Percentiles rank a stretch among this genome's conserved stretches.
Conservation (phyloP, 148 eudicot genomes). For the Gaultheria prostrata region DNA sequence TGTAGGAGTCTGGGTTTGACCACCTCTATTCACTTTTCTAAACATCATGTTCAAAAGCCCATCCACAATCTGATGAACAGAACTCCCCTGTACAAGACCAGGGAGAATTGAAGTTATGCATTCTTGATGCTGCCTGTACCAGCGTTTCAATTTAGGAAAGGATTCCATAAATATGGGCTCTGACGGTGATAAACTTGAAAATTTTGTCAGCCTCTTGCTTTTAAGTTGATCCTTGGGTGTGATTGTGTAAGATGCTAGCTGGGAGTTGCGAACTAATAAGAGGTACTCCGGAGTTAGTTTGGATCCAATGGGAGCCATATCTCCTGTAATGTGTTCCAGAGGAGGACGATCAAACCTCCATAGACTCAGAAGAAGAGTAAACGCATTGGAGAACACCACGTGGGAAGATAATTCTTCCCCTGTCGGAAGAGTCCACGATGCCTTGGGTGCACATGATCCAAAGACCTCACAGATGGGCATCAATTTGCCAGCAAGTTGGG, state of each 20-base stretch:
- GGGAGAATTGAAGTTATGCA: constrained; percentile 89
- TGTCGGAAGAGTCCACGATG: constrained; percentile 58
- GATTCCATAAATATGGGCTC: constrained; percentile 83
- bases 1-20: constrained; percentile 37
- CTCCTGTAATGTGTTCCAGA: constrained; percentile 61
- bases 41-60: constrained; percentile 79
- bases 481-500: constrained; percentile 94
- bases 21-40: constrained; percentile 63
- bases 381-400: constrained; percentile 88
- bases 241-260: constrained; percentile 37
- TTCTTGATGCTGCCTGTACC: constrained; percentile 88
- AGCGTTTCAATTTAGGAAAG: constrained; percentile 76
- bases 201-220: constrained; percentile 44
- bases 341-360: constrained; percentile 96
- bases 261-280: constrained; percentile 69
- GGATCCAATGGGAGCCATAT: constrained; percentile 67
- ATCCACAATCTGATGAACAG: constrained; percentile 84
- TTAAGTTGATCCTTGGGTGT: constrained; percentile 37
- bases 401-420: constrained; percentile 77
- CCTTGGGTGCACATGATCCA: constrained; percentile 77
- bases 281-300: constrained; percentile 85
- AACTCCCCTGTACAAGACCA: constrained; percentile 71
- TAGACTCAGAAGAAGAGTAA: constrained; percentile 72
- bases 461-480: constrained; percentile 95
- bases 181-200: constrained; percentile 40